phyloP scores from a whole-genome alignment of 768 basidiomycete genomes.

The Asterophora parasitica region DNA sequence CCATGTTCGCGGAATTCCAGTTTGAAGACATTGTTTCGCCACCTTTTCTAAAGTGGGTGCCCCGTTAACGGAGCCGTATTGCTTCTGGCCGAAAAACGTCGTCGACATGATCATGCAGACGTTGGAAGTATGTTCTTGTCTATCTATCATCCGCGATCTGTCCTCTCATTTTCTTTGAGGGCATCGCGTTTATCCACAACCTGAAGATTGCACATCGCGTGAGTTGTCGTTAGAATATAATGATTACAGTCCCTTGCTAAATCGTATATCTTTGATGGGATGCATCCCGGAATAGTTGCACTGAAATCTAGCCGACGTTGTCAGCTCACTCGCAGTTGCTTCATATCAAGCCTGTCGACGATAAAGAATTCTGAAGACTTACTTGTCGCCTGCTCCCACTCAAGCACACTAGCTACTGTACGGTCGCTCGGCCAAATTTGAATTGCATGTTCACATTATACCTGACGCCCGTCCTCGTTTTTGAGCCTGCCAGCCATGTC shows the following conservation, averaged over 20 bases:
- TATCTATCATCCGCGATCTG: neutral
- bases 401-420: no score
- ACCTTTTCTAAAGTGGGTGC: constrained; percentile 22
- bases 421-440: no score
- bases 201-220: neutral
- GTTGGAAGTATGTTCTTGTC: neutral
- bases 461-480: no score
- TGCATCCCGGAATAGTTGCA: constrained; percentile 25
- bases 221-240: neutral
- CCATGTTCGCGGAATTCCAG: constrained; percentile 21
- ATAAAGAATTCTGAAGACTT: no score
- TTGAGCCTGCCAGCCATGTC: no score
- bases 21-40: constrained; percentile 25
- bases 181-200: neutral
- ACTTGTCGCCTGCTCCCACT: no score
- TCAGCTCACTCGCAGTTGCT: no score
- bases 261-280: constrained; percentile 15
- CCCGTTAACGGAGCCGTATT: constrained; percentile 9
- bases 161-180: neutral
- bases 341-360: no score
- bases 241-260: neutral
- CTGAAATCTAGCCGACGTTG: neutral
- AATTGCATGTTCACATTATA: no score
- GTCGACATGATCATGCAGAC: constrained; percentile 26
- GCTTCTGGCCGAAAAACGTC: constrained; percentile 23